phyloP scores from a whole-genome alignment of 2,329 filamentous ascomycete species.

The Aspergillus nomiae region DNA sequence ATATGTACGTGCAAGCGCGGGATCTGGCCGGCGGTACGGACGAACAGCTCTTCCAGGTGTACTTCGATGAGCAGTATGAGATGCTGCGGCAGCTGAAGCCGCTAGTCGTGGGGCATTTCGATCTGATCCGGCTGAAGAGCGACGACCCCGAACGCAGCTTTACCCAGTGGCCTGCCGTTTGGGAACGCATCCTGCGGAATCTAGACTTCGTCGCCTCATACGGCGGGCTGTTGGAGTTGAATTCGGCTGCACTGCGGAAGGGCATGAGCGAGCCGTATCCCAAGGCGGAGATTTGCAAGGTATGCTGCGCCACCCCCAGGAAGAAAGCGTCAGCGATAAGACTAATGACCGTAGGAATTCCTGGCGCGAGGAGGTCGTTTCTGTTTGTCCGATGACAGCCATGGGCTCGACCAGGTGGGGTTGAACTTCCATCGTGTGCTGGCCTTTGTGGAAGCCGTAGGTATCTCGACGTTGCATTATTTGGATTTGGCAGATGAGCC shows the following conservation, averaged over 20 bases:
- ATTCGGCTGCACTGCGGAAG: conserved; percentile 84
- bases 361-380: conserved; percentile 74
- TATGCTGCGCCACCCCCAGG: background rate
- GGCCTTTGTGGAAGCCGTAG: conserved; percentile 63
- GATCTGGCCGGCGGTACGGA: conserved; percentile 62
- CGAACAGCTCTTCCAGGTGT: conserved; percentile 74
- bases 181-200: conserved; percentile 74
- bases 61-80: conserved; percentile 82
- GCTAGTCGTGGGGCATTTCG: conserved; percentile 87
- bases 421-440: conserved; percentile 76
- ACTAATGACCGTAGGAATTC: conserved; percentile 65
- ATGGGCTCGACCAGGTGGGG: conserved; percentile 83
- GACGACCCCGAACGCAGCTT: conserved; percentile 66
- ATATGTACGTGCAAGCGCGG: conserved; percentile 67
- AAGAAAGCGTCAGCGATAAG: background rate
- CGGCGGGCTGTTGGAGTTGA: conserved; percentile 84
- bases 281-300: conserved; percentile 71
- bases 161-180: conserved; percentile 63
- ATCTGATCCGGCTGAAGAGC: conserved; percentile 82
- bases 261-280: conserved; percentile 91
- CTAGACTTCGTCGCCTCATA: conserved; percentile 69
- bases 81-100: conserved; percentile 77
- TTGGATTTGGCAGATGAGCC: conserved; percentile 31
- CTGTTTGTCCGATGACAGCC: conserved; percentile 92
- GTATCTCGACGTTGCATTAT: conserved; percentile 43